These are phyloP conservation scores for Tremella mesenterica DNA, from an alignment of 768 basidiomycete genomes.

Conservation along the genomic window DNA sequence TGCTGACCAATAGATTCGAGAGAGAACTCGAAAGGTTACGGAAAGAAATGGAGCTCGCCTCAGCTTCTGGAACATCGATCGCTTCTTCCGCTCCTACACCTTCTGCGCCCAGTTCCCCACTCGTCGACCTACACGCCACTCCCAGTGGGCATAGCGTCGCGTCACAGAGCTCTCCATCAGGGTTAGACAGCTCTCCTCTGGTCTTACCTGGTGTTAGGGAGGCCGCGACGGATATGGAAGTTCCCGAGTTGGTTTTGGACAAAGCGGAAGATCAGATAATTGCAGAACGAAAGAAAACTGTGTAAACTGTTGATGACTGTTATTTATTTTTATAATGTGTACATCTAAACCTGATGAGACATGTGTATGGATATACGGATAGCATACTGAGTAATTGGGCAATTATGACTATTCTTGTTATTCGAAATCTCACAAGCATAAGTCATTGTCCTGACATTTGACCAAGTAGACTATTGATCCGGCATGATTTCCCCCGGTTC, in stretches of 20 bases:
- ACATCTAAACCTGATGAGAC: no score
- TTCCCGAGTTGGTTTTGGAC: conserved; percentile 26
- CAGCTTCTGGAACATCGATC: conserved; percentile 22
- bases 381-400: no score
- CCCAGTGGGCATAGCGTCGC: conserved; percentile 4
- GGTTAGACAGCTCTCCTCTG: conserved; percentile 34
- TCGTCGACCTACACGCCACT: not conserved
- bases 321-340: no score
- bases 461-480: no score
- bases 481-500: no score
- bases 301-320: no score
- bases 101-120: conserved; percentile 1
- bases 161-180: no score
- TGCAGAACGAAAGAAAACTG: conserved; percentile 7
- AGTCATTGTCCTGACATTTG: no score
- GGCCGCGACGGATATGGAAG: conserved; percentile 18
- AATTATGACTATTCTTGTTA: no score
- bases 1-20: conserved; percentile 66
- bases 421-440: no score
- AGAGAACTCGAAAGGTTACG: conserved; percentile 81
- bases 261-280: conserved; percentile 16
- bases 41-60: conserved; percentile 70
- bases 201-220: conserved; percentile 23
- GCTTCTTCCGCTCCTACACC: conserved; percentile 11
- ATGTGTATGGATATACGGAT: no score